Evolutionary conservation across 2,329 filamentous ascomycete species (phyloP), one percentile per base, ranked within the genome.

Genomic region (Ciborinia camelliae): DNA sequence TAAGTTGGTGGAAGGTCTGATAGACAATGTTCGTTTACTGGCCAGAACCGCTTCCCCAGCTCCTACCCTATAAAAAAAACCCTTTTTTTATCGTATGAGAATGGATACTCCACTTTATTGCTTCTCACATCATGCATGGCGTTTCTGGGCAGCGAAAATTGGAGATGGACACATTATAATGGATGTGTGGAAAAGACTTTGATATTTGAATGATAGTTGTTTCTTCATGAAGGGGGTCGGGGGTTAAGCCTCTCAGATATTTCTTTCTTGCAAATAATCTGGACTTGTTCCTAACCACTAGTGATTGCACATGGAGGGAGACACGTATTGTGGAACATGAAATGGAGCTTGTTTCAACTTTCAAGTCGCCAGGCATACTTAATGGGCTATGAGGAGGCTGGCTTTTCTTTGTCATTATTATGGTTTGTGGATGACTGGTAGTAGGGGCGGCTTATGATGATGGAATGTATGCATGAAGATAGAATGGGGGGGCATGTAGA

Each of bases 1-100:
- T 63, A 83, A 86, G 53, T 76, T 94, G 18, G 84, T 95, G 3
- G 86, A 89, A 67, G 89, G 88, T 1, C 84, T 95, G 68, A 77
- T 94, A 64, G 88, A 92, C 75, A 94, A 95, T 65, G 68, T 75
- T 4, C 68, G 73, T 26, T 64, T 75, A 35, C 65, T 75, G 26
- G 65, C 71, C 26, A 69, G 69, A 41, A 47, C 18, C 3, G 62
- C 41, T 58, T 26, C 47, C 4, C 32, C 32, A n/a, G 18, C 14
- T 15, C 43, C 62, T 6, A 48, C 51, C 15, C n/a, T 26, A 14
- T 47, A 23, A 41, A 4, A 26, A 35, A 23, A 9, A 8, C 20
- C n/a, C 2, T 12, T 45, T 45, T 7, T 45, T 18, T 26, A 55
- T 23, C 3, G 2, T 2, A 26, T 35, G 54, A 47, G 10, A 20